Evolutionary conservation across 345 rosid species (phyloP).

Genomic region (Brassica incana): DNA sequence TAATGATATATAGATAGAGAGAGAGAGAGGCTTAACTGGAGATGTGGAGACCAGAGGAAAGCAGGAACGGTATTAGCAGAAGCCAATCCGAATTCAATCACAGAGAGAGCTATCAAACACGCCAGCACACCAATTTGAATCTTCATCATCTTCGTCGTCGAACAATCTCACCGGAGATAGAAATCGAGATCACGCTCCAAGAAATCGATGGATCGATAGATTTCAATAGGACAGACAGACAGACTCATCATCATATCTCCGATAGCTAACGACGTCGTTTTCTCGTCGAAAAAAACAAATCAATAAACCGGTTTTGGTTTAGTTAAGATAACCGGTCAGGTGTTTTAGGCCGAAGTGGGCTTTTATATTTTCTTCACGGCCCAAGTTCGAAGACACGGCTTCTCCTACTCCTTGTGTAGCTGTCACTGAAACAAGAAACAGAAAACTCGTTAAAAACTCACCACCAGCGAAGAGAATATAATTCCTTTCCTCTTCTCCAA

Average conservation of each 20-base stretch:
- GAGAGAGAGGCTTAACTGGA: slow-evolving; percentile 33
- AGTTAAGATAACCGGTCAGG: not conserved
- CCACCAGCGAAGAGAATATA: slow-evolving; percentile 25
- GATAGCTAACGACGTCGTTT: slow-evolving; percentile 35
- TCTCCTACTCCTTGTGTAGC: not conserved
- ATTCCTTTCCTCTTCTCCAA: slow-evolving; percentile 23
- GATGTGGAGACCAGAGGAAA: slow-evolving; percentile 79
- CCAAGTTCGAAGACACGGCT: not conserved
- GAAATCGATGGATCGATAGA: slow-evolving; percentile 21
- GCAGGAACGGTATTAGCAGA: slow-evolving; percentile 65
- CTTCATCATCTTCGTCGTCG: slow-evolving; percentile 38
- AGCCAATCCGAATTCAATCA: slow-evolving; percentile 41
- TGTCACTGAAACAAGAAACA: slow-evolving; percentile 19
- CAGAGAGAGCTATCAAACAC: slow-evolving; percentile 33
- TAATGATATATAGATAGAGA: not conserved
- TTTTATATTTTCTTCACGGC: not conserved
- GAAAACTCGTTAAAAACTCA: not conserved
- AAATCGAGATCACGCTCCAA: slow-evolving; percentile 26
- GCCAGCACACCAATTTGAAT: slow-evolving; percentile 29
- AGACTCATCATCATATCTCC: slow-evolving; percentile 23
- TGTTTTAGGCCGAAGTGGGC: slow-evolving; percentile 3
- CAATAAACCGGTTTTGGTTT: not conserved
- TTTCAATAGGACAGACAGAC: slow-evolving; percentile 14
- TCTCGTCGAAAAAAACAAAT: not conserved
- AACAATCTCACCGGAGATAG: slow-evolving; percentile 1